A percentile compares a stretch with the other conserved stretches of the same genome.
Conservation (phyloP, 768 basidiomycete genomes). For the Amyloporia xantha region DNA sequence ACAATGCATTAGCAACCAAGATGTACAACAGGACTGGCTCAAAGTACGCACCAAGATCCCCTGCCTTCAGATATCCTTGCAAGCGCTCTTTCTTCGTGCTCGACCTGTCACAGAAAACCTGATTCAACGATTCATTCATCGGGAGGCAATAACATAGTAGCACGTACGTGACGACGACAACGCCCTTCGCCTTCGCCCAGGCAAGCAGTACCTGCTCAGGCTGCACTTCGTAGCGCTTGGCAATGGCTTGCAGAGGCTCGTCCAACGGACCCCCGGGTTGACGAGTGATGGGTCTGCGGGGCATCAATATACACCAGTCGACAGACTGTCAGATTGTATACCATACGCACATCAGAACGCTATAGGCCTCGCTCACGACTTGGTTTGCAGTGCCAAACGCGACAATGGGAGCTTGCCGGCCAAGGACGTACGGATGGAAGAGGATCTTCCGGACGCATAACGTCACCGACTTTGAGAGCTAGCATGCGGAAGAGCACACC, state of each 20-base stretch:
- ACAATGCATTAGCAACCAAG: no score
- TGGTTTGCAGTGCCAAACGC: conserved; percentile 49
- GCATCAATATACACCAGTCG: no score
- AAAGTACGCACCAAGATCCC: conserved; percentile 48
- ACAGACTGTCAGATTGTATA: no score
- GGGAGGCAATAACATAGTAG: no score
- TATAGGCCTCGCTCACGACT: conserved; percentile 70
- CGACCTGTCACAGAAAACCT: conserved; percentile 45
- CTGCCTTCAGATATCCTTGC: conserved; percentile 60
- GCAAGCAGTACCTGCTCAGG: conserved; percentile 66
- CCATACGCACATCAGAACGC: conserved; percentile 50
- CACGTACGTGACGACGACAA: conserved; percentile 54
- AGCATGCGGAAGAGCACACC: no score
- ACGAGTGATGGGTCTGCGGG: conserved; percentile 50
- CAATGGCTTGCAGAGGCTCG: conserved; percentile 47
- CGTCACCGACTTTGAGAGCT: no score
- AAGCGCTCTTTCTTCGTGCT: conserved; percentile 63
- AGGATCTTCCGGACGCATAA: no score
- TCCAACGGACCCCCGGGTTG: conserved; percentile 60
- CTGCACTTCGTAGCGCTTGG: conserved; percentile 41
- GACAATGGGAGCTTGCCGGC: conserved; percentile 45
- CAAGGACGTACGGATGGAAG: conserved; percentile 66
- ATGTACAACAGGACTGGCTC: background rate
- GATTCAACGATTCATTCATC: no score
- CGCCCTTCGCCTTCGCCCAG: conserved; percentile 67